phyloP scores from a whole-genome alignment of 164 flowering plant species.

The Houttuynia cordata region DNA sequence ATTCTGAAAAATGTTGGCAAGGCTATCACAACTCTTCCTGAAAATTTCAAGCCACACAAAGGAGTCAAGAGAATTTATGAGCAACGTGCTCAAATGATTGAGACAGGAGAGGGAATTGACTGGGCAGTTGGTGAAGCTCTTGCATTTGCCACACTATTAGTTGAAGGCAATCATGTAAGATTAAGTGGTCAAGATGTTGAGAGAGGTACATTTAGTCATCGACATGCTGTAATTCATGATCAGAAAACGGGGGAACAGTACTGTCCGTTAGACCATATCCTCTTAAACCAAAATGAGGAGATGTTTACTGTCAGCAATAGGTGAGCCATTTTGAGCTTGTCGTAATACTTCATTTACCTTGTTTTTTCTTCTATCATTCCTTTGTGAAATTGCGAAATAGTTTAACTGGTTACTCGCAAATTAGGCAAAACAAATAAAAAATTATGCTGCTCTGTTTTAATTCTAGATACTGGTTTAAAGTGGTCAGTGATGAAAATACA shows the following conservation, averaged over 20 bases:
- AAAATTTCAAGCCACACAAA: constrained; percentile 82
- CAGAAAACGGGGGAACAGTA: constrained; percentile 88
- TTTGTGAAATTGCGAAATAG: no score
- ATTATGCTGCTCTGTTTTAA: background rate
- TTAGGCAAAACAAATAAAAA: no score
- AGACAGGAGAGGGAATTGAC: constrained; percentile 87
- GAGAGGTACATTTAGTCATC: constrained; percentile 98
- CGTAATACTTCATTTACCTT: background rate
- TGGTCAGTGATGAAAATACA: no score
- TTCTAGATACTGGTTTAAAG: background rate
- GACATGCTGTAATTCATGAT: constrained; percentile 91
- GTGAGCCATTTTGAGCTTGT: constrained; percentile 18
- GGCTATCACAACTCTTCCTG: constrained; percentile 80
- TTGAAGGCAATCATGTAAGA: constrained; percentile 97
- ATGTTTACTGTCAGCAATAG: constrained; percentile 99
- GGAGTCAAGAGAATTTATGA: constrained; percentile 89
- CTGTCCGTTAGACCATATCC: constrained; percentile 89
- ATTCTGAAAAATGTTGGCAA: constrained; percentile 89
- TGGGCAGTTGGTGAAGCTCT: constrained; percentile 99
- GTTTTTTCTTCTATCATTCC: background rate
- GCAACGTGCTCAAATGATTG: constrained; percentile 87
- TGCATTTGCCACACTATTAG: constrained; percentile 63
- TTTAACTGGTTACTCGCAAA: no score
- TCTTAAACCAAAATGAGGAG: constrained; percentile 78
- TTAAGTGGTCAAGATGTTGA: constrained; percentile 99